Evolutionary conservation across 371 early-diverging fungal species (phyloP).

Genomic region (Apophysomyces variabilis): DNA sequence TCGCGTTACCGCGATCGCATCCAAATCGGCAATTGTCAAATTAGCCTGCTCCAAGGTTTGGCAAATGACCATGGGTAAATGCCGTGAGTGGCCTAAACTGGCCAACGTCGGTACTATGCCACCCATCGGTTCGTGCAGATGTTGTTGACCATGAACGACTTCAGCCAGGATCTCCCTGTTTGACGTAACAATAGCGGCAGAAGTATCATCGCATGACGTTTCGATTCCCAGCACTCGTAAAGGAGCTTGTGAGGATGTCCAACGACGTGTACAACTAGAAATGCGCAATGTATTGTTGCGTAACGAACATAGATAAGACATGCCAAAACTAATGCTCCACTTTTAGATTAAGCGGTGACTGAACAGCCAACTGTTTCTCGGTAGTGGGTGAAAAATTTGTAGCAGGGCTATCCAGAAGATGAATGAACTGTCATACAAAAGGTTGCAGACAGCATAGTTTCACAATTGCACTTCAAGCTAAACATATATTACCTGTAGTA

Average conservation of each 20-base stretch:
- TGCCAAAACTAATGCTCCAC: background rate
- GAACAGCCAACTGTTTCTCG: background rate
- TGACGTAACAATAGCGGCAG: conserved; percentile 78
- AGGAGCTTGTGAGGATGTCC: conserved; percentile 9
- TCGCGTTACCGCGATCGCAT: conserved; percentile 82
- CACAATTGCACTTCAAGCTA: no score
- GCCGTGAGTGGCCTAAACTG: conserved; percentile 68
- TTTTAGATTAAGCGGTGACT: background rate
- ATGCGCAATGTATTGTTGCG: background rate
- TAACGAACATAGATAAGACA: background rate
- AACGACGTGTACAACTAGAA: background rate
- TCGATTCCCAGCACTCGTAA: conserved; percentile 74
- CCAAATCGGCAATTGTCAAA: conserved; percentile 63
- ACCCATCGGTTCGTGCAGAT: conserved; percentile 78
- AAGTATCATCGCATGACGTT: conserved; percentile 87
- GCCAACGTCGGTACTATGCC: conserved; percentile 85
- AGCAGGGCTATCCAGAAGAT: background rate
- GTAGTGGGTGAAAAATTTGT: background rate
- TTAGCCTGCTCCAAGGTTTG: conserved; percentile 65
- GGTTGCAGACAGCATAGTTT: no score
- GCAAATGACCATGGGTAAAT: conserved; percentile 70
- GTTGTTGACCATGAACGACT: conserved; percentile 68
- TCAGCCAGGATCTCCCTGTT: conserved; percentile 72
- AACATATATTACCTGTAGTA: no score
- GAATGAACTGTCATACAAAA: background rate